A percentile compares a stretch with the other conserved stretches of the same genome.
Conservation (phyloP, 305 asterid species). For the Fraxinus dipetala region DNA sequence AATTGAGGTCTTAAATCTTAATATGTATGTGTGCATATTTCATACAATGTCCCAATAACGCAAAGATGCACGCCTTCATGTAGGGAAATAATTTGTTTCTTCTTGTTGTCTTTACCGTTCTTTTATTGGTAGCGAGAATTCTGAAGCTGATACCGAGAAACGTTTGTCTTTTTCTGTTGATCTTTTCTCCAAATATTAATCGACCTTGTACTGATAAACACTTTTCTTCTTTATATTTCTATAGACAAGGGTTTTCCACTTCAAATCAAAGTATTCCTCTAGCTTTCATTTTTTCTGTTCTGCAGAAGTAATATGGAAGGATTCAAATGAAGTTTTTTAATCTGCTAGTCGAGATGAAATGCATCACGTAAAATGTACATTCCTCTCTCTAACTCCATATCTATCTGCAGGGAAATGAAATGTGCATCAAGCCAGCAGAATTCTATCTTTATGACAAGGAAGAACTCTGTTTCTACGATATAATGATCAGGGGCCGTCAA, state of each 20-base stretch:
- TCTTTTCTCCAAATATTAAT: not conserved
- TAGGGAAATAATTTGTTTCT: not conserved
- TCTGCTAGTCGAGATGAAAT: not conserved
- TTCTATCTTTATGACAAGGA: conserved; percentile 93
- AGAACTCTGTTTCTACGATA: conserved; percentile 78
- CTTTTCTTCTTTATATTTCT: not conserved
- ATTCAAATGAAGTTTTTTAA: not conserved
- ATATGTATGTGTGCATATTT: not conserved
- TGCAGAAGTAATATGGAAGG: not conserved
- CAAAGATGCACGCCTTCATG: not conserved
- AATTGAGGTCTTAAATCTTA: not conserved
- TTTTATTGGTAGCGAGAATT: not conserved
- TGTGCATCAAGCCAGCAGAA: conserved; percentile 96
- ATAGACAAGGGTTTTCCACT: not conserved
- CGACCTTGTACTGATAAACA: not conserved
- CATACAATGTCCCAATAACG: not conserved
- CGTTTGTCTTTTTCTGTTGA: not conserved
- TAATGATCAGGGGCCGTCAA: conserved; percentile 83
- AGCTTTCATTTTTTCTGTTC: not conserved
- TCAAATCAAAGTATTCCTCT: not conserved
- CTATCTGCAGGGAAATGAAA: conserved; percentile 74
- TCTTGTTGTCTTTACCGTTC: not conserved
- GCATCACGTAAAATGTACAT: not conserved
- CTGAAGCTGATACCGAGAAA: not conserved
- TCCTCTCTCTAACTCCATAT: conserved; percentile 1